Evolutionary conservation across 345 rosid species (phyloP), one percentile per base, ranked within the genome.

Genomic region (Acer negundo): DNA sequence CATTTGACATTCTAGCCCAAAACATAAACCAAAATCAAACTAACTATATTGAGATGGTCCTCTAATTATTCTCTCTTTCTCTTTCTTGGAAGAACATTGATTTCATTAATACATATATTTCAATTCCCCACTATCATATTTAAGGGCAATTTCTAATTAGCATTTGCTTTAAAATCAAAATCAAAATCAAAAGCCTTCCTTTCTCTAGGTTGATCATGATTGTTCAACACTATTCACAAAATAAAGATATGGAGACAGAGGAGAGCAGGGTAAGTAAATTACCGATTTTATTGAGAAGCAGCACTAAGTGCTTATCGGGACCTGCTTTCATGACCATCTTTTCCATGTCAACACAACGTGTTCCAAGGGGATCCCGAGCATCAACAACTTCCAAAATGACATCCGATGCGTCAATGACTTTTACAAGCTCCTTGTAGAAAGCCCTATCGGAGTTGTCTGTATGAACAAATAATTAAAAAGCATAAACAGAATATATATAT

Each of bases 381-480:
- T 96, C 98, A 65, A 96, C 91, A 81, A 96, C 95, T 88, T 96
- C 99, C 83, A 96, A 61, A 80, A 94, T 92, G 81, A 96, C 98
- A 87, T 96, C 98, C 6, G 98, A 94, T 75, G 84, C 85, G 80
- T 94, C 99, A 72, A 94, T 86, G 42, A 96, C 99, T 79, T 91
- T 96, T 70, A 84, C 97, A 89, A 96, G 82, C 82, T 94, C 99
- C 91, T 92, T 96, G 80, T 94, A 96, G 86, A 96, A 96, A 79
- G 91, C 97, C 83, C 91, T 89, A 47, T 94, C 99, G 1, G 97
- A 90, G 80, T 86, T 90, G 85, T 94, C 97, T 92, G 87, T n/a
- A 65, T 4, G 23, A 6, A 77, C 24, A 42, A 49, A 55, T 40
- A 26, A 15, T 35, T 16, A 22, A 28, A 38, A 5, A 19, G 59